A percentile compares a stretch with the other conserved stretches of the same genome.
phyloP scores from a whole-genome alignment of 768 basidiomycete genomes.

The Lentinula detonsa region DNA sequence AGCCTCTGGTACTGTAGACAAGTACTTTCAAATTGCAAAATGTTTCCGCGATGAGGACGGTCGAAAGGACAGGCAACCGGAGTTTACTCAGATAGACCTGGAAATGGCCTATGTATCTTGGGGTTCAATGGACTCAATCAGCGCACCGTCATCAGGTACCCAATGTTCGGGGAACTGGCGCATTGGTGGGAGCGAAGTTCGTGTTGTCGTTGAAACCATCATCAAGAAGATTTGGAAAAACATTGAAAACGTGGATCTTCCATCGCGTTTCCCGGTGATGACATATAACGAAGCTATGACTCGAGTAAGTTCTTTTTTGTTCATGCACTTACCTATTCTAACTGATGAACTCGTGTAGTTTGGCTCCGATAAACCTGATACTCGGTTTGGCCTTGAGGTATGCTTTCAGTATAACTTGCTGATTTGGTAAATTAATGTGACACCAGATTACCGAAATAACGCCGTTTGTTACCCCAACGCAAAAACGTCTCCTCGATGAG shows the following conservation, averaged over 20 bases:
- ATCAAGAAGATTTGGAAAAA: conserved; percentile 73
- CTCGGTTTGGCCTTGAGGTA: conserved; percentile 84
- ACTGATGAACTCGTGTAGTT: conserved; percentile 42
- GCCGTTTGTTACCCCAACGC: conserved; percentile 26
- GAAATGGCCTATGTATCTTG: conserved; percentile 96
- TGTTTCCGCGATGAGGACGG: conserved; percentile 98
- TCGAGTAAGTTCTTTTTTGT: conserved; percentile 43
- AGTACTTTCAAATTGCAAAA: conserved; percentile 88
- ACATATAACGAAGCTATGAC: conserved; percentile 90
- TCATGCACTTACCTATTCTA: conserved; percentile 9
- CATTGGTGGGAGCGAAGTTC: conserved; percentile 83
- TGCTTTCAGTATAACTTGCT: conserved; percentile 10
- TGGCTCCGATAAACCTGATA: conserved; percentile 94
- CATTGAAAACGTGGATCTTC: conserved; percentile 56
- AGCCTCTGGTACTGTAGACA: conserved; percentile 82
- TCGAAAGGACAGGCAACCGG: conserved; percentile 90
- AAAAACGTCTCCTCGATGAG: conserved; percentile 20
- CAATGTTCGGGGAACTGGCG: conserved; percentile 48
- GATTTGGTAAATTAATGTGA: background rate
- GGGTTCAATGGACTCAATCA: conserved; percentile 32
- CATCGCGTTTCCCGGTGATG: conserved; percentile 69
- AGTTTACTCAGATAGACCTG: conserved; percentile 95
- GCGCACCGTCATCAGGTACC: conserved; percentile 10
- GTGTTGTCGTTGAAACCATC: conserved; percentile 70
- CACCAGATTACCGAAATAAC: conserved; percentile 40